These are phyloP conservation scores for Ogataea thermomethanolica DNA, from an alignment of 805 yeast genomes.

Conservation along the genomic window DNA sequence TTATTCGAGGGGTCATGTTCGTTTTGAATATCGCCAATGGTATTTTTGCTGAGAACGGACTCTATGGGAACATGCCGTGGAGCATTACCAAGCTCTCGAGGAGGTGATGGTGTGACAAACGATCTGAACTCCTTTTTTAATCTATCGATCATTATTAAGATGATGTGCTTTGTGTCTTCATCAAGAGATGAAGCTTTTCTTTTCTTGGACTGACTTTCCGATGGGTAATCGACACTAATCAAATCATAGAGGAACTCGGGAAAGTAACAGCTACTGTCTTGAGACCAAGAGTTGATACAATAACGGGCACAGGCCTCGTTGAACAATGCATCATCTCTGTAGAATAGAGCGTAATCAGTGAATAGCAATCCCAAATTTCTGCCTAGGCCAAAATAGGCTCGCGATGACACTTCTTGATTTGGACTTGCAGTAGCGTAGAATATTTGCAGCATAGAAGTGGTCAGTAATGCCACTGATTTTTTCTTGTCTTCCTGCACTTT, in stretches of 20 bases:
- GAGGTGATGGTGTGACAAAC: conserved; percentile 12
- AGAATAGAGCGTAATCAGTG: conserved; percentile 15
- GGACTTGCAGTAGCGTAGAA: conserved; percentile 23
- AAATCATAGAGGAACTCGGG: conserved; percentile 26
- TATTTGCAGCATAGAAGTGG: conserved; percentile 21
- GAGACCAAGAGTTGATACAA: conserved; percentile 21
- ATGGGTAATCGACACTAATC: conserved; percentile 14
- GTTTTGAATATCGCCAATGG: background rate
- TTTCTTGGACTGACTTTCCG: conserved; percentile 6
- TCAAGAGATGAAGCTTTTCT: conserved; percentile 8
- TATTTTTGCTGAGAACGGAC: conserved; percentile 10
- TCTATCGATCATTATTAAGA: conserved; percentile 15
- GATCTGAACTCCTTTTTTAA: conserved; percentile 24
- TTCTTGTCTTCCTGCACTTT: conserved; percentile 14
- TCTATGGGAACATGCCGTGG: conserved; percentile 19
- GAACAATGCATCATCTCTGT: conserved; percentile 11
- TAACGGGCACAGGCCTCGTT: conserved; percentile 23
- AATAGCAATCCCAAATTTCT: conserved; percentile 19
- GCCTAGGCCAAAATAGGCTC: conserved; percentile 21
- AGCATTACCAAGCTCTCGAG: conserved; percentile 1
- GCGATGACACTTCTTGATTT: conserved; percentile 15
- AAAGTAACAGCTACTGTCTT: conserved; percentile 16
- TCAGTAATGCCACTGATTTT: conserved; percentile 17
- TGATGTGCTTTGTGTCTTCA: conserved; percentile 6
- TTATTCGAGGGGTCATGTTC: background rate